A percentile compares a stretch with the other conserved stretches of the same genome.
Evolutionary conservation across 345 rosid genomes (phyloP).

Genomic region (Camelina laxa): DNA sequence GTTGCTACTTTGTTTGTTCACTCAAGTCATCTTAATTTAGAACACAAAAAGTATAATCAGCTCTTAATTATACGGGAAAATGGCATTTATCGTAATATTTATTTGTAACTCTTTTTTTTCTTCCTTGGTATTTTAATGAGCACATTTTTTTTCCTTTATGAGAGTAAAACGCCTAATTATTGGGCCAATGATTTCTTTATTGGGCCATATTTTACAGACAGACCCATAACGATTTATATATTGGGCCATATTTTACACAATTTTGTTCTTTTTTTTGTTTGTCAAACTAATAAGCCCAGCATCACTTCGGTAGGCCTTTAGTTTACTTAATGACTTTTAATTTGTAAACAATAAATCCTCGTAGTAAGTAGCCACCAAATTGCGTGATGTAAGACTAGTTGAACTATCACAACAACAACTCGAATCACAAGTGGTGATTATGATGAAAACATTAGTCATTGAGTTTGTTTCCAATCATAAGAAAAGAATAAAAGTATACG

Average conservation of each 20-base stretch:
- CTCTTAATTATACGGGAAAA: neutral
- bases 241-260: too few species aligned
- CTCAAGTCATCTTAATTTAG: too few species aligned
- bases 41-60: neutral
- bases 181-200: too few species aligned
- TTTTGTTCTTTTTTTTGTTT: too few species aligned
- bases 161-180: too few species aligned
- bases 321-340: neutral
- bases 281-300: too few species aligned
- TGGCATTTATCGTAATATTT: neutral
- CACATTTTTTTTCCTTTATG: neutral
- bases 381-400: slow-evolving; percentile 19
- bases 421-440: slow-evolving; percentile 35
- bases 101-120: neutral
- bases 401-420: slow-evolving; percentile 36
- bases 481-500: slow-evolving; percentile 46
- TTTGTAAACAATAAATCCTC: neutral
- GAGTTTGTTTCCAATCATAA: slow-evolving; percentile 37
- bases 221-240: too few species aligned
- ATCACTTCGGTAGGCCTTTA: too few species aligned
- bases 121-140: neutral
- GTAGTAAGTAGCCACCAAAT: slow-evolving; percentile 34
- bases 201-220: too few species aligned
- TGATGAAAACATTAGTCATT: slow-evolving; percentile 29
- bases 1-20: neutral